These are phyloP conservation scores for Entrophospora sp. DNA, from an alignment of 192 early-diverging fungal genomes.

Conservation along the genomic window DNA sequence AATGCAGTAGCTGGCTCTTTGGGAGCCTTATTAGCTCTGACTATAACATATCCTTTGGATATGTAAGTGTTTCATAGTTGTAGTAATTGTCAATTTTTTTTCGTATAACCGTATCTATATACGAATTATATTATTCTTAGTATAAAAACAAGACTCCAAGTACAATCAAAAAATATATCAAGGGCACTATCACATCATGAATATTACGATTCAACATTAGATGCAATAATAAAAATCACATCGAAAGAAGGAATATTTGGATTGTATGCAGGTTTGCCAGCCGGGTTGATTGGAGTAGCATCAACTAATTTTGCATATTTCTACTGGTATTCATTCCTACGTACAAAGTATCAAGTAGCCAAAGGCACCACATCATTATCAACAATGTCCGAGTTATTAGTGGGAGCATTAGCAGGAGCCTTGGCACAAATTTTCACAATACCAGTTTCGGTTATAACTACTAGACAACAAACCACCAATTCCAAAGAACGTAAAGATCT, in stretches of 20 bases:
- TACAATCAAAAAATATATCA: constrained; percentile 63
- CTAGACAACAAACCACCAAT: constrained; percentile 83
- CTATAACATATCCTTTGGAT: constrained; percentile 90
- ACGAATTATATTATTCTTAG: constrained; percentile 26
- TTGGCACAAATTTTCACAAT: constrained; percentile 81
- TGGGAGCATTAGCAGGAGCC: constrained; percentile 87
- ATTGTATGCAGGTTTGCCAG: constrained; percentile 80
- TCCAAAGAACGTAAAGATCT: constrained; percentile 55
- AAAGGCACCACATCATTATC: constrained; percentile 47
- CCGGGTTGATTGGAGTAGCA: constrained; percentile 70
- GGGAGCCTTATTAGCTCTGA: constrained; percentile 86
- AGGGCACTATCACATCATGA: constrained; percentile 21
- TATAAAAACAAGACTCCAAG: constrained; percentile 94
- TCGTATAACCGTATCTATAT: background rate
- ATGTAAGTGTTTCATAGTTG: constrained; percentile 61
- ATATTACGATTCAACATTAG: constrained; percentile 55
- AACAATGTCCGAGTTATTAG: constrained; percentile 76
- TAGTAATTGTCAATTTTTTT: background rate
- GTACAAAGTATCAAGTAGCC: constrained; percentile 46
- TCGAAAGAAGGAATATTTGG: constrained; percentile 74
- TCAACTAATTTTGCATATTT: constrained; percentile 80
- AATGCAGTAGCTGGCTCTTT: constrained; percentile 88
- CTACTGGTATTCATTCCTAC: constrained; percentile 71
- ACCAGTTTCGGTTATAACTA: constrained; percentile 91
- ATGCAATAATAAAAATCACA: constrained; percentile 80